Evolutionary conservation across 306 rosid genomes (phyloP).

Genomic region (Vachellia collinsii): DNA sequence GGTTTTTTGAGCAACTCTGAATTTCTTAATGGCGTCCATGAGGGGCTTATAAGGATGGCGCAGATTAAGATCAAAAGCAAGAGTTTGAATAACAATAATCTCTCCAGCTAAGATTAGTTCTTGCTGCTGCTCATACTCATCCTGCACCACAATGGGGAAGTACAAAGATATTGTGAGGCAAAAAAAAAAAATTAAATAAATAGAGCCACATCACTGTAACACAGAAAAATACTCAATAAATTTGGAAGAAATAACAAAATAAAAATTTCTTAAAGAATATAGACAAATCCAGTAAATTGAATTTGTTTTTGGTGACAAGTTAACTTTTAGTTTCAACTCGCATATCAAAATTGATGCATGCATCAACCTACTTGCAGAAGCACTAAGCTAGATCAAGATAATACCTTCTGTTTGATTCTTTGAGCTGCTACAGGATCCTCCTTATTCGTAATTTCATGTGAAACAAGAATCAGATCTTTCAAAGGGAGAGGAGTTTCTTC

Average conservation of each 20-base stretch:
- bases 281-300: neutral
- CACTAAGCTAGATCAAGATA: neutral
- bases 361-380: conserved; percentile 19
- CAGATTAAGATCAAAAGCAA: conserved; percentile 88
- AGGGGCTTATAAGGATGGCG: conserved; percentile 98
- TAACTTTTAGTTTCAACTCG: conserved; percentile 2
- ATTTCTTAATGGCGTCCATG: conserved; percentile 92
- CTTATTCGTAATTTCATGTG: conserved; percentile 85
- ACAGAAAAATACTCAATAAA: conserved; percentile 6
- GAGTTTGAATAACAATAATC: conserved; percentile 94
- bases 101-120: conserved; percentile 85
- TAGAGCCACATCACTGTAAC: neutral
- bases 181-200: conserved; percentile 13
- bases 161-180: conserved; percentile 5
- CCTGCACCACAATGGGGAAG: conserved; percentile 59
- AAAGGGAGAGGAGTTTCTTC: conserved; percentile 98
- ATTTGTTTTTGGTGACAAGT: no score
- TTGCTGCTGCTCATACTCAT: conserved; percentile 90
- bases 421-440: conserved; percentile 87
- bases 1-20: conserved; percentile 91
- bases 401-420: conserved; percentile 93
- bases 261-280: neutral
- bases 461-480: conserved; percentile 84
- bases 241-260: neutral
- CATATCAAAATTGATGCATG: conserved; percentile 12